These are phyloP conservation scores for Verbena officinalis DNA, from an alignment of 257 asterid species.

Conservation along the genomic window DNA sequence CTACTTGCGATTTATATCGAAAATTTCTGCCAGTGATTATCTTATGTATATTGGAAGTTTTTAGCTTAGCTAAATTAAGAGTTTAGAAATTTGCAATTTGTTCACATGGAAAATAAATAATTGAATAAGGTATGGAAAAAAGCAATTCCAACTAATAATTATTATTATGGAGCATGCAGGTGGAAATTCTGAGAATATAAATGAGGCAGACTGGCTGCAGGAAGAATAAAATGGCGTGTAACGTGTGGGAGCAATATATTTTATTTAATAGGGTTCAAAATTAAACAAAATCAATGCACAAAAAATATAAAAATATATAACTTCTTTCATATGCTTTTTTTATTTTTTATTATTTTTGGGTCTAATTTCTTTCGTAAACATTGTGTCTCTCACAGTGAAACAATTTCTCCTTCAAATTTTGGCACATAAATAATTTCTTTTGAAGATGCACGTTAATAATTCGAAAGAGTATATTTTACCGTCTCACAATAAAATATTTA, in stretches of 20 bases:
- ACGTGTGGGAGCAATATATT: neutral
- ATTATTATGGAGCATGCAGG: constrained; percentile 2
- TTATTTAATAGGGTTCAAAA: too few relatives aligned
- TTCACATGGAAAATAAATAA: neutral
- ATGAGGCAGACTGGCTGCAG: neutral
- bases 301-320: neutral
- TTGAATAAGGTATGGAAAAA: neutral
- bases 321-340: neutral
- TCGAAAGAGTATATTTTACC: too few relatives aligned
- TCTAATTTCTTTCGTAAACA: neutral
- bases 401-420: too few relatives aligned
- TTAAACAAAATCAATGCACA: neutral
- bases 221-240: neutral
- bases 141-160: neutral
- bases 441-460: too few relatives aligned
- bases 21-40: too few relatives aligned
- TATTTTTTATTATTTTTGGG: neutral
- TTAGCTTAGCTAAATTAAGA: too few relatives aligned
- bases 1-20: neutral
- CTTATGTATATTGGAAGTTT: too few relatives aligned
- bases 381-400: too few relatives aligned
- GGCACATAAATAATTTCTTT: too few relatives aligned
- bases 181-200: neutral
- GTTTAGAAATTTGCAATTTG: neutral
- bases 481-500: too few relatives aligned